Conservation (phyloP, 192 early-diverging fungal genomes). For the Endogone sp. region DNA sequence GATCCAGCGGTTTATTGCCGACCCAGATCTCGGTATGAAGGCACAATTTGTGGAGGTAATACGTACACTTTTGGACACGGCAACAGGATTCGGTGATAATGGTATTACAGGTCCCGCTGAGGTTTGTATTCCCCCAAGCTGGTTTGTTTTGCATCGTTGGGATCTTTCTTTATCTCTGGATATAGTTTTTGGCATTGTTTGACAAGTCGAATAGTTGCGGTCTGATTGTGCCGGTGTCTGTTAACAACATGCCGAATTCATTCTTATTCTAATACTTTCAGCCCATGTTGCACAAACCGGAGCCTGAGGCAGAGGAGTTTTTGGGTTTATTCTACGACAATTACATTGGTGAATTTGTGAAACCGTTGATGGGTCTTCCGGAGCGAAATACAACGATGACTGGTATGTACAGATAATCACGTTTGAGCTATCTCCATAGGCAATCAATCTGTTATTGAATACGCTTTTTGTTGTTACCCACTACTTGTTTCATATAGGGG, state of each 20-base stretch:
- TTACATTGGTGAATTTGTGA: slow-evolving; percentile 54
- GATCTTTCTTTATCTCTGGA: neutral
- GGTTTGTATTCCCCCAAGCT: neutral
- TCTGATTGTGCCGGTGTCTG: too few species aligned
- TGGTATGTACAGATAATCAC: slow-evolving; percentile 18
- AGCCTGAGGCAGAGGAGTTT: slow-evolving; percentile 71
- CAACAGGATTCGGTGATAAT: slow-evolving; percentile 24
- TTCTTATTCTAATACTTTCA: too few species aligned
- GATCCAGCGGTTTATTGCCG: slow-evolving; percentile 56
- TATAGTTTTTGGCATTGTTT: neutral
- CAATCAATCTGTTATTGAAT: too few species aligned
- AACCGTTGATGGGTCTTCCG: slow-evolving; percentile 55
- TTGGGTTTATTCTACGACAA: slow-evolving; percentile 74
- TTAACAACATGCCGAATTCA: slow-evolving; percentile 9
- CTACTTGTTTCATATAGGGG: neutral
- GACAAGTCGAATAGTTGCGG: too few species aligned
- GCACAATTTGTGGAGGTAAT: slow-evolving; percentile 73
- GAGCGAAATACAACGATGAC: slow-evolving; percentile 22
- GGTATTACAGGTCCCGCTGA: slow-evolving; percentile 21
- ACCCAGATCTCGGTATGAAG: slow-evolving; percentile 62
- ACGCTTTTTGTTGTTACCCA: too few species aligned
- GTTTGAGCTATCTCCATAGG: too few species aligned
- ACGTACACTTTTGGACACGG: slow-evolving; percentile 68
- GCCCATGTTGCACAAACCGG: slow-evolving; percentile 18
- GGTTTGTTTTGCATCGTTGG: neutral